These are phyloP conservation scores for Elaphomyces granulatus DNA, from an alignment of 495 filamentous ascomycete genomes.

Conservation along the genomic window DNA sequence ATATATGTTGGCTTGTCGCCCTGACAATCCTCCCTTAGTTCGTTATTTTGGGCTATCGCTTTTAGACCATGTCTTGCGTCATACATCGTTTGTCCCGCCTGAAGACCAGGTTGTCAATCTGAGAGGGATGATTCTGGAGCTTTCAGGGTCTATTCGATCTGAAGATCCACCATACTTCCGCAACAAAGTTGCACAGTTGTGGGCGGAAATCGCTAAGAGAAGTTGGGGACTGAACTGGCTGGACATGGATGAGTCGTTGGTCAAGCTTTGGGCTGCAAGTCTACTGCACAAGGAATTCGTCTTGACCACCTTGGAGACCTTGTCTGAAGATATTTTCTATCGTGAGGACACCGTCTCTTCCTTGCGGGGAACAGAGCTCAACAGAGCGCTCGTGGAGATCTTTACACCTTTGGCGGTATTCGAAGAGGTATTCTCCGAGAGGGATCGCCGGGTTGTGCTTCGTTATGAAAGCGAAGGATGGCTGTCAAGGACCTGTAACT, in stretches of 20 bases:
- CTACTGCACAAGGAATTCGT: constrained; percentile 67
- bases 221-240: constrained; percentile 85
- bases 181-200: constrained; percentile 91
- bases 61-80: constrained; percentile 73
- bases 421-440: constrained; percentile 52
- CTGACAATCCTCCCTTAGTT: constrained; percentile 57
- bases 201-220: constrained; percentile 88
- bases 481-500: constrained; percentile 59
- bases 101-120: constrained; percentile 47
- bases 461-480: constrained; percentile 74
- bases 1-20: constrained; percentile 64
- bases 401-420: constrained; percentile 72
- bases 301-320: constrained; percentile 70
- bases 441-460: constrained; percentile 45
- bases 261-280: constrained; percentile 65
- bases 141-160: constrained; percentile 56
- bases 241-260: constrained; percentile 79
- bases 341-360: constrained; percentile 76
- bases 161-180: constrained; percentile 72
- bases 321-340: constrained; percentile 90
- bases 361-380: constrained; percentile 66
- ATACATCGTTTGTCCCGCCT: constrained; percentile 61
- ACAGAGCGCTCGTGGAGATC: constrained; percentile 80
- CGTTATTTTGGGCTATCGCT: constrained; percentile 88
- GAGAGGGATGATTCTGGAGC: constrained; percentile 56